Evolutionary conservation across 164 flowering plant genomes (phyloP).

Genomic region (Berberis vulgaris): DNA sequence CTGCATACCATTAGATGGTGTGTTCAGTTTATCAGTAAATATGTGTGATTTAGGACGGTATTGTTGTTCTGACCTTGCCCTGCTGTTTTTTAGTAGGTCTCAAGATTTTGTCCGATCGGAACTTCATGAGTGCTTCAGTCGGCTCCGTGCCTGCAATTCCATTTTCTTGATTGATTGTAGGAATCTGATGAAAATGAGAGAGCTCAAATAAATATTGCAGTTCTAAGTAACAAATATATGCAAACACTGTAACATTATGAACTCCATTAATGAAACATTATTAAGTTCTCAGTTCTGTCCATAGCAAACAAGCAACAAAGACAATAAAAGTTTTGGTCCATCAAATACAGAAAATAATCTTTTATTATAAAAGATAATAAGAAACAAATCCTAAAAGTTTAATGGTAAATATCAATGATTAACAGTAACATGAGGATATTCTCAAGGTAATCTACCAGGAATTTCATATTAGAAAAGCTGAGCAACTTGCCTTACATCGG

Average conservation of each 20-base stretch:
- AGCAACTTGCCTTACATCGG: conserved; percentile 67
- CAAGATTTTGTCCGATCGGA: conserved; percentile 65
- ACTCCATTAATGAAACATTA: too few relatives aligned
- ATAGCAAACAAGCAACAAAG: too few relatives aligned
- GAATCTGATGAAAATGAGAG: conserved; percentile 36
- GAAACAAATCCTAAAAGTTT: too few relatives aligned
- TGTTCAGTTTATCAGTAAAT: neutral
- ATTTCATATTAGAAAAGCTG: neutral
- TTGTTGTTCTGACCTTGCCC: conserved; percentile 44
- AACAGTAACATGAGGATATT: too few relatives aligned
- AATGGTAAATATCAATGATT: too few relatives aligned
- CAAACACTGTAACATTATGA: too few relatives aligned
- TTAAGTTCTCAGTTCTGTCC: too few relatives aligned
- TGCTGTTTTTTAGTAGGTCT: conserved; percentile 47
- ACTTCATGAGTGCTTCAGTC: conserved; percentile 47
- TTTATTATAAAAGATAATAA: too few relatives aligned
- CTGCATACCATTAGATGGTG: conserved; percentile 26
- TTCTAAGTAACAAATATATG: too few relatives aligned
- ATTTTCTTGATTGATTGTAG: conserved; percentile 73
- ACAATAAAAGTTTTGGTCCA: too few relatives aligned
- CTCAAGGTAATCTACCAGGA: neutral
- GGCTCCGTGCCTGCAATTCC: conserved; percentile 56
- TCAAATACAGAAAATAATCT: too few relatives aligned
- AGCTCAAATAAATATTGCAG: neutral
- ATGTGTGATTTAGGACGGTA: neutral